phyloP scores from a whole-genome alignment of 1,139 yeast genomes.

The Petasospora fabianii region DNA sequence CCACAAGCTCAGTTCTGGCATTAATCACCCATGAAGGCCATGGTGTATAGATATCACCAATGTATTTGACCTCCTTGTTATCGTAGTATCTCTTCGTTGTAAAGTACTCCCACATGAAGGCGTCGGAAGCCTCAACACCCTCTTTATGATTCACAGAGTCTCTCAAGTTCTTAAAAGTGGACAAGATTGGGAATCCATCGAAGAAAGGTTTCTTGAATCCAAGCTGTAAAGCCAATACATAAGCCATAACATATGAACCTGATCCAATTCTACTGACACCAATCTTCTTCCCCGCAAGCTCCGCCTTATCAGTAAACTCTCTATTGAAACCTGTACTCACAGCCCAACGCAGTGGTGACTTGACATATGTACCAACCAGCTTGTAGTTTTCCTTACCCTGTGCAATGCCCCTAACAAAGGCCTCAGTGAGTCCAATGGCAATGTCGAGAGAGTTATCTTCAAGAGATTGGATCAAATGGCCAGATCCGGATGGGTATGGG shows the following conservation, averaged over 20 bases:
- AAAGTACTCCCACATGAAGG: constrained; percentile 95
- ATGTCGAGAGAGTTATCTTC: constrained; percentile 63
- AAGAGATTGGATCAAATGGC: constrained; percentile 74
- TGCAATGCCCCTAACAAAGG: constrained; percentile 78
- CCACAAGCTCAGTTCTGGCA: constrained; percentile 39
- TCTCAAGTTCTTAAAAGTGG: constrained; percentile 71
- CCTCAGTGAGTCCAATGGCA: constrained; percentile 89
- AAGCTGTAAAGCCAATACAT: constrained; percentile 67
- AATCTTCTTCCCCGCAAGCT: constrained; percentile 58
- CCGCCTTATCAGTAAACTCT: constrained; percentile 45
- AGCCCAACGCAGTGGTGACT: constrained; percentile 88
- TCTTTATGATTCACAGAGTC: constrained; percentile 66
- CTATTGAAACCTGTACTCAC: constrained; percentile 71
- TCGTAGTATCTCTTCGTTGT: constrained; percentile 86
- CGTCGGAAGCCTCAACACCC: constrained; percentile 56
- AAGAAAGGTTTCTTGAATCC: constrained; percentile 46
- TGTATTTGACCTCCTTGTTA: constrained; percentile 67
- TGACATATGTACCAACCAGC: constrained; percentile 76
- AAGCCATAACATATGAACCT: constrained; percentile 90
- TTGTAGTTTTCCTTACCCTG: constrained; percentile 65
- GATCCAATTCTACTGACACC: constrained; percentile 90
- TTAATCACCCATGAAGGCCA: constrained; percentile 95
- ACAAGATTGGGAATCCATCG: constrained; percentile 50
- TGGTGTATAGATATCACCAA: constrained; percentile 89
- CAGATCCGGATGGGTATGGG: constrained; percentile 85